Percentiles rank a stretch among this genome's conserved stretches.
These are phyloP conservation scores for Pyrus communis DNA, from an alignment of 306 rosid genomes.

Conservation along the genomic window DNA sequence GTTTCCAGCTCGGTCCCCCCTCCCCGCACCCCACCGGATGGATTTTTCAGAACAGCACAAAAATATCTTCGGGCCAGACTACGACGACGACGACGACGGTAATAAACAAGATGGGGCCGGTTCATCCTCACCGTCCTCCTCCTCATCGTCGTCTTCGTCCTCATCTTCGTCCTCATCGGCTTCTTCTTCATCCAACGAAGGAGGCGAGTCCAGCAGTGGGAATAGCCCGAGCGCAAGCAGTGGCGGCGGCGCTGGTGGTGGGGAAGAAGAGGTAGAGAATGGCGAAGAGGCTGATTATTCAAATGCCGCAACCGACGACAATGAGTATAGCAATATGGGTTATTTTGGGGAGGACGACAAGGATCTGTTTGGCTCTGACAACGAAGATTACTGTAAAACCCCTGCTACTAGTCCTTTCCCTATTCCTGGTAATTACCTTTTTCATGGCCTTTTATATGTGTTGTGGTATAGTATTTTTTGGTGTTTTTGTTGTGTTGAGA, in stretches of 20 bases:
- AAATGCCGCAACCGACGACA: constrained; percentile 17
- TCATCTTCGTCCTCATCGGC: constrained; percentile 47
- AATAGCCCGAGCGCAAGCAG: constrained; percentile 44
- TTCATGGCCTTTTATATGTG: not conserved
- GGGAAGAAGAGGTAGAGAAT: constrained; percentile 43
- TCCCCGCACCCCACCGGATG: constrained; percentile 14
- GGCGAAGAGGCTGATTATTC: constrained; percentile 36
- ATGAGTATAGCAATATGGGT: constrained; percentile 11
- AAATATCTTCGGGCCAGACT: constrained; percentile 65
- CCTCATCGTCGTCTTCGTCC: constrained; percentile 49
- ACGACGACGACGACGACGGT: constrained; percentile 24
- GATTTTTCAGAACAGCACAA: constrained; percentile 66
- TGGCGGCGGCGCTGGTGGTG: constrained; percentile 28
- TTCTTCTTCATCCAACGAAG: constrained; percentile 59
- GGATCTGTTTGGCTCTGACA: constrained; percentile 89
- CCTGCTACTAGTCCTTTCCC: constrained; percentile 56
- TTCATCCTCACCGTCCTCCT: constrained; percentile 56
- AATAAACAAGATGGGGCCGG: constrained; percentile 40
- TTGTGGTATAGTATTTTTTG: not conserved
- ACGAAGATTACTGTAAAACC: constrained; percentile 79
- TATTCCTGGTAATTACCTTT: constrained; percentile 59
- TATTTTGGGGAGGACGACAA: constrained; percentile 34
- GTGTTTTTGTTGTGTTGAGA: not conserved
- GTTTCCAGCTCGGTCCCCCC: not conserved
- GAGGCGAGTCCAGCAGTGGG: constrained; percentile 30